Evolutionary conservation across 495 filamentous ascomycete genomes (phyloP), one percentile per base, ranked within the genome.

Genomic region (Cairneyella variabilis): DNA sequence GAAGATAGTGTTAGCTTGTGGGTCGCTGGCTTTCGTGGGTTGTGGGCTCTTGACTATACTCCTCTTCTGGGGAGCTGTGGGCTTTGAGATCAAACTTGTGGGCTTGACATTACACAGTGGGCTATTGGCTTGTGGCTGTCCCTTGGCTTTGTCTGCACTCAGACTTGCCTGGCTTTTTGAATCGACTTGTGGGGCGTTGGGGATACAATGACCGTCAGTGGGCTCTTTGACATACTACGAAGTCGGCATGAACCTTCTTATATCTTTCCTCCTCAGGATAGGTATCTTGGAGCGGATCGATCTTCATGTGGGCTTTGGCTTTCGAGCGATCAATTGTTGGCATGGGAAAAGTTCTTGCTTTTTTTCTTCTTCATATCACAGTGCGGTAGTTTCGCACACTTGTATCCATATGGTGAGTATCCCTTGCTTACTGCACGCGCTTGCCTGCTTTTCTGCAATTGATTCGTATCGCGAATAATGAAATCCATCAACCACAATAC

Each of bases 171-270:
- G 41, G 43, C 57, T 60, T 60, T 60, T 60, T 60, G 52, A 56
- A 52, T 48, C 10, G 22, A 71, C 66, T 68, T 47, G 64, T 70
- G 68, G 65, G 74, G 74, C 71, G 67, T 66, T 76, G 64, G 69
- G 71, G 69, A 68, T 65, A 66, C 64, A 60, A 69, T 68, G 61
- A 68, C 60, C 63, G 54, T 67, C 69, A 67, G 70, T 69, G 73
- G 69, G 75, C 74, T n/a, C n/a, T 77, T 71, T 66, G 74, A 68
- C 64, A 70, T 60, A 64, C 32, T 48, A 61, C 41, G 69, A 66
- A 64, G 64, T 70, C 69, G 69, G 65, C 51, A 68, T 62, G 67
- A 72, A 71, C 46, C 69, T 70, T 65, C 68, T 68, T 66, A 68
- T 71, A 64, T 59, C 63, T 51, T 23, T 46, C 37, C 54, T 36